These are phyloP conservation scores for Coemansia sp. DNA, from an alignment of 192 early-diverging fungal genomes.

Conservation along the genomic window DNA sequence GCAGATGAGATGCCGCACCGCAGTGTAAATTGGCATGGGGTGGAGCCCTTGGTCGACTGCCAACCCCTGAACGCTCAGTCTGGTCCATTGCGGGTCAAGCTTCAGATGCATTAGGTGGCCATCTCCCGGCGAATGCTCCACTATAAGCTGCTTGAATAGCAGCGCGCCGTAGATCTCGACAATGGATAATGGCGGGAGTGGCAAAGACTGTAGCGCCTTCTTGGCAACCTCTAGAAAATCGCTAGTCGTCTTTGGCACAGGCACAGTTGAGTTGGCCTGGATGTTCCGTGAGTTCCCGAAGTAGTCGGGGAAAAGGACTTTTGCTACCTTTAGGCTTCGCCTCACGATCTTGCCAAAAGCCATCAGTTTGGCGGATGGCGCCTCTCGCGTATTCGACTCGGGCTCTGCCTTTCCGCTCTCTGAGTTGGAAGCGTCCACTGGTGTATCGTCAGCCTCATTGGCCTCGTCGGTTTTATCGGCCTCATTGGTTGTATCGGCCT, in stretches of 20 bases:
- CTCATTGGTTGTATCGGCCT: no score
- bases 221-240: constrained; percentile 28
- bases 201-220: constrained; percentile 14
- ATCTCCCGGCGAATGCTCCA: constrained; percentile 20
- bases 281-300: not conserved
- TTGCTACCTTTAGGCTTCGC: constrained; percentile 1
- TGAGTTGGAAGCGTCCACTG: not conserved
- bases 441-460: not conserved
- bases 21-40: constrained; percentile 78
- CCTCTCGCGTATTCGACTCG: not conserved
- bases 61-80: constrained; percentile 34
- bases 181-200: constrained; percentile 39
- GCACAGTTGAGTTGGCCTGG: not conserved
- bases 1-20: constrained; percentile 63
- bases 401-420: not conserved
- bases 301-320: constrained; percentile 13
- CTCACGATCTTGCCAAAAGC: not conserved
- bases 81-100: constrained; percentile 38
- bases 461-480: no score
- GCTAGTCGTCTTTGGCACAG: constrained; percentile 13
- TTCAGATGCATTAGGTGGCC: constrained; percentile 7
- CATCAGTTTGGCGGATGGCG: not conserved
- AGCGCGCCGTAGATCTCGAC: constrained; percentile 56
- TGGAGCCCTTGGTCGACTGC: constrained; percentile 57
- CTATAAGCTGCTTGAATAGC: constrained; percentile 43